Percentiles rank a stretch among this genome's conserved stretches.
These are phyloP conservation scores for Diaporthe australafricana DNA, from an alignment of 2,329 filamentous ascomycete genomes.

Conservation along the genomic window DNA sequence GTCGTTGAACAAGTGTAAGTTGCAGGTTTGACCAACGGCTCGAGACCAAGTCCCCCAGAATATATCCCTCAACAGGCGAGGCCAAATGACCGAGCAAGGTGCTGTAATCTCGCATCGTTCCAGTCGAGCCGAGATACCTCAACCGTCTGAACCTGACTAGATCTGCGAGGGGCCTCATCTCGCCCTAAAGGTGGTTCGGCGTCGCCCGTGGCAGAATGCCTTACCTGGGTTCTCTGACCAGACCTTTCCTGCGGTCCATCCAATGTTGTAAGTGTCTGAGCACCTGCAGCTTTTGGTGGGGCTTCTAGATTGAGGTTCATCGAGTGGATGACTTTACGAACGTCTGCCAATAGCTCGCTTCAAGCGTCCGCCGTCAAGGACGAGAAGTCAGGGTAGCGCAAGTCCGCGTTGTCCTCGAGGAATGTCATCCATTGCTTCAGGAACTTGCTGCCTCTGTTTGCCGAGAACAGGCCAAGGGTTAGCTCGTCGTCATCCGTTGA, in stretches of 20 bases:
- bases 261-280: constrained; percentile 20
- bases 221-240: background rate
- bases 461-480: constrained; percentile 39
- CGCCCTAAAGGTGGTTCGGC: background rate
- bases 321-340: background rate
- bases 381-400: constrained; percentile 83
- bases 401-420: constrained; percentile 88
- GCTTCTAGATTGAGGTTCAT: constrained; percentile 20
- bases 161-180: constrained; percentile 16
- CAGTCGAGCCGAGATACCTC: constrained; percentile 4
- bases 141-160: background rate
- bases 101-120: constrained; percentile 21
- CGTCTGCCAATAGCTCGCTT: constrained; percentile 26
- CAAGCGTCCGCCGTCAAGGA: constrained; percentile 48
- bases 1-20: background rate
- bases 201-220: background rate
- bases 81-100: constrained; percentile 15
- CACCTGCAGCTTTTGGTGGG: constrained; percentile 14
- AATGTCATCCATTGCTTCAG: constrained; percentile 92
- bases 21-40: background rate
- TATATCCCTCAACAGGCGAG: constrained; percentile 1
- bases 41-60: background rate
- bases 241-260: background rate
- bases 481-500: constrained; percentile 28
- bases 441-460: constrained; percentile 81